Conservation (phyloP, 352 stramenopile genomes). For the Phytophthora crassamura region DNA sequence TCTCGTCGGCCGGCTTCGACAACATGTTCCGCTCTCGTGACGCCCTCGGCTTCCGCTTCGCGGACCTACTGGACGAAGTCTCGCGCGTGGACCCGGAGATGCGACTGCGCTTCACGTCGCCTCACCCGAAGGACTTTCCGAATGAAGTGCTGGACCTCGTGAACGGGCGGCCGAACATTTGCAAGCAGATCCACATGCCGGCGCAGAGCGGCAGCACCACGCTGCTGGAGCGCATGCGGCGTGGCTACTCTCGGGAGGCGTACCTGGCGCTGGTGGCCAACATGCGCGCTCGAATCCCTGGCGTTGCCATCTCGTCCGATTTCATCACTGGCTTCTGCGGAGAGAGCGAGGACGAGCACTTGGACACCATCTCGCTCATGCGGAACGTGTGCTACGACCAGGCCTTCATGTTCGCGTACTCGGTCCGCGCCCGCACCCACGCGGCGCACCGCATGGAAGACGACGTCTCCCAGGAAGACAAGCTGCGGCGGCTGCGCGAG, state of each 20-base stretch:
- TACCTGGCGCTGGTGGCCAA: slow-evolving; percentile 97
- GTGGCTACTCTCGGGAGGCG: slow-evolving; percentile 96
- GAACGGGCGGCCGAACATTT: slow-evolving; percentile 95
- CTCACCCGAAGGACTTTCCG: slow-evolving; percentile 99
- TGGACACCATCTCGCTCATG: slow-evolving; percentile 90
- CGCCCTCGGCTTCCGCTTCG: slow-evolving; percentile 95
- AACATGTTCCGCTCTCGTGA: slow-evolving; percentile 94
- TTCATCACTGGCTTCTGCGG: slow-evolving; percentile 99
- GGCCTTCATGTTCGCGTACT: slow-evolving; percentile 99
- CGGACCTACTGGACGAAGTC: slow-evolving; percentile 96
- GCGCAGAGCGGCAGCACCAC: slow-evolving; percentile 95
- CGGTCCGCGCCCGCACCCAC: slow-evolving; percentile 95
- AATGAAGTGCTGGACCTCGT: slow-evolving; percentile 92
- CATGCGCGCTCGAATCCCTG: slow-evolving; percentile 86
- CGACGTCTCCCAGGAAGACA: slow-evolving; percentile 94
- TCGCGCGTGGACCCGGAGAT: slow-evolving; percentile 95
- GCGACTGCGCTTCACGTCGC: slow-evolving; percentile 98
- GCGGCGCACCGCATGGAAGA: slow-evolving; percentile 96
- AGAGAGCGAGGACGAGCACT: slow-evolving; percentile 98
- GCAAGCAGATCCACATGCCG: slow-evolving; percentile 98
- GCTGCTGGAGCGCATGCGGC: slow-evolving; percentile 93
- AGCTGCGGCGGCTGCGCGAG: slow-evolving; percentile 95
- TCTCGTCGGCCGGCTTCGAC: slow-evolving; percentile 92
- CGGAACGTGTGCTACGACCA: slow-evolving; percentile 94
- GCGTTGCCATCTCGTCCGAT: slow-evolving; percentile 93